phyloP scores from a whole-genome alignment of 768 basidiomycete genomes.

The Chalciporus piperatus region DNA sequence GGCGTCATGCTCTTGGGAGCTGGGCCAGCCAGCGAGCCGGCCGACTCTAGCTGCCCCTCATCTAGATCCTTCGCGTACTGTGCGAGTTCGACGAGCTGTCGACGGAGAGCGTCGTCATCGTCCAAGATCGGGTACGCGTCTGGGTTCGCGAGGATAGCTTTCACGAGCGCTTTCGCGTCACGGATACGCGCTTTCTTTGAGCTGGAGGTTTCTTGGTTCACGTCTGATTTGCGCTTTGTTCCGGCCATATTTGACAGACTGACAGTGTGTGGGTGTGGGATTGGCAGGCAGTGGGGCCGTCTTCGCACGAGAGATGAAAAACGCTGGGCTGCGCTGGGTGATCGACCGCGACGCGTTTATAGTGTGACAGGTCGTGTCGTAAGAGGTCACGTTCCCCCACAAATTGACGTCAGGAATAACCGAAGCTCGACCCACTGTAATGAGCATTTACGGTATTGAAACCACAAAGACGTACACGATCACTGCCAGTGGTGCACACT shows the following conservation, averaged over 20 bases:
- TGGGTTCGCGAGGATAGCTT: slow-evolving; percentile 38
- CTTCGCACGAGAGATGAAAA: not conserved
- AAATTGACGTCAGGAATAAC: not conserved
- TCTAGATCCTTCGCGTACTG: slow-evolving; percentile 34
- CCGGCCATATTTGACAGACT: slow-evolving; percentile 6
- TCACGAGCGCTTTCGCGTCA: slow-evolving; percentile 35
- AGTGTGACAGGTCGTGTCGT: slow-evolving; percentile 27
- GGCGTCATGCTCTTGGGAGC: slow-evolving; percentile 34
- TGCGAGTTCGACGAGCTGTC: slow-evolving; percentile 31
- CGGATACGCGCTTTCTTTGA: slow-evolving; percentile 32
- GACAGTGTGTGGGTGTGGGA: not conserved
- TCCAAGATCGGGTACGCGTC: slow-evolving; percentile 36
- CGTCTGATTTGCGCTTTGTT: slow-evolving; percentile 39
- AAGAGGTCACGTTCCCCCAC: slow-evolving; percentile 15
- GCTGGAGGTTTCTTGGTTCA: slow-evolving; percentile 9
- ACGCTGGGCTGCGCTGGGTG: not conserved
- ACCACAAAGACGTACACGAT: too few species aligned
- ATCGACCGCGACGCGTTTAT: slow-evolving; percentile 13
- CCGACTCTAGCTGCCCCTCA: slow-evolving; percentile 29
- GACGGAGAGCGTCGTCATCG: slow-evolving; percentile 30
- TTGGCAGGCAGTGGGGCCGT: not conserved
- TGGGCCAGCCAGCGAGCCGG: not conserved
- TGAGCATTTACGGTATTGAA: too few species aligned
- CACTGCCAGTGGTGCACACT: too few species aligned
- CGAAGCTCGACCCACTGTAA: too few species aligned